Conservation (phyloP, 257 asterid species). For the Henckelia pumila region DNA sequence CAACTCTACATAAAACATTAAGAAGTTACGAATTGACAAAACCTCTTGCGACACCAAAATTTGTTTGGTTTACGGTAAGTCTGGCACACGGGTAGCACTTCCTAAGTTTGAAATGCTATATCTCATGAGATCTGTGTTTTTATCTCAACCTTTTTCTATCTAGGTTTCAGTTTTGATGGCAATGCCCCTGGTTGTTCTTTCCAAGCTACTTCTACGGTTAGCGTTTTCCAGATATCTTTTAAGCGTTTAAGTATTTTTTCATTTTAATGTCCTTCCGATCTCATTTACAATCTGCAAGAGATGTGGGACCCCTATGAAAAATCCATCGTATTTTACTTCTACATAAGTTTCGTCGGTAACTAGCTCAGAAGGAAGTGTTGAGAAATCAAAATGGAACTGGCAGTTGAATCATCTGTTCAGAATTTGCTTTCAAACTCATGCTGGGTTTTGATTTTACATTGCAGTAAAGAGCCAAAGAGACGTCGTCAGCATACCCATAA, state of each 20-base stretch:
- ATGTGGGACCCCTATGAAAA: background rate
- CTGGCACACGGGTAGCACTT: background rate
- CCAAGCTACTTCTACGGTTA: slow-evolving; percentile 30
- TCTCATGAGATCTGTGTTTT: background rate
- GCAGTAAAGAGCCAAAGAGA: background rate
- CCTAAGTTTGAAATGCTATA: background rate
- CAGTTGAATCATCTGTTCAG: background rate
- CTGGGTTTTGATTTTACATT: background rate
- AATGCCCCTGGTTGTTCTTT: slow-evolving; percentile 32
- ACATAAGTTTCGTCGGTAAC: background rate
- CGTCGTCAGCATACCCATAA: background rate
- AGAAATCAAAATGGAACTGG: background rate
- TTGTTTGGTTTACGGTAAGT: slow-evolving; percentile 35
- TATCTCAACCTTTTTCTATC: background rate
- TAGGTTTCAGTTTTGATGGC: slow-evolving; percentile 39
- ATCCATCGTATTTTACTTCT: background rate
- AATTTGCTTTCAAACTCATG: background rate
- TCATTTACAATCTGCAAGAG: background rate
- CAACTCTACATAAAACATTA: slow-evolving; percentile 26
- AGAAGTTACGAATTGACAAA: slow-evolving; percentile 33
- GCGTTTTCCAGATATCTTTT: slow-evolving; percentile 12
- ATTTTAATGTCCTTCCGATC: background rate
- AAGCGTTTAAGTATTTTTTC: background rate
- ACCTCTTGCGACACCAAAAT: slow-evolving; percentile 39
- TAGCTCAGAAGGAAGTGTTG: background rate